These are phyloP conservation scores for Astraeus odoratus DNA, from an alignment of 768 basidiomycete genomes.

Conservation along the genomic window DNA sequence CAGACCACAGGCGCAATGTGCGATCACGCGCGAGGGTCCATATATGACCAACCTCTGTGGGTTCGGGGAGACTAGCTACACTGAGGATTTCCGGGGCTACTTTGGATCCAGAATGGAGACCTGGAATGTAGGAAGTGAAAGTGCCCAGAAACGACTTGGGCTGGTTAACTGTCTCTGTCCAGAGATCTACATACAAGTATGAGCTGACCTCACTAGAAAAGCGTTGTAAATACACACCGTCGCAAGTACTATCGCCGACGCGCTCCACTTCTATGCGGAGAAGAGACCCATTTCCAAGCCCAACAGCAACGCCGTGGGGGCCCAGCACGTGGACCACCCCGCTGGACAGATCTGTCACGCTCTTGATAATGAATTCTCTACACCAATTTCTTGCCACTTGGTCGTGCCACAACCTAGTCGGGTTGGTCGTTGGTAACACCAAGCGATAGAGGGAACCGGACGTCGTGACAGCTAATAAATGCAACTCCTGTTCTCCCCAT, in stretches of 20 bases:
- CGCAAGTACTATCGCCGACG: conserved; percentile 43
- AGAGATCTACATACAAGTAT: conserved; percentile 45
- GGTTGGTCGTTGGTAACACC: conserved; percentile 51
- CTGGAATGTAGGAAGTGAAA: conserved; percentile 58
- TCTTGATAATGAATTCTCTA: conserved; percentile 62
- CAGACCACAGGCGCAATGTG: conserved; percentile 79
- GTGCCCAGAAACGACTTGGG: conserved; percentile 62
- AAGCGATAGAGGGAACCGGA: conserved; percentile 70
- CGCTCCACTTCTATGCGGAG: conserved; percentile 64
- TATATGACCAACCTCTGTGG: conserved; percentile 64
- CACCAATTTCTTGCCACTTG: conserved; percentile 50
- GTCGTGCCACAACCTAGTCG: conserved; percentile 51
- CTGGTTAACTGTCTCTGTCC: conserved; percentile 60
- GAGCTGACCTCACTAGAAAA: conserved; percentile 4
- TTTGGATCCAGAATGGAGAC: conserved; percentile 38
- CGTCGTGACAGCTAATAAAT: conserved; percentile 62
- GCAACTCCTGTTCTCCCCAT: conserved; percentile 41
- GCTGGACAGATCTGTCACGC: conserved; percentile 34
- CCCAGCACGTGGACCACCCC: conserved; percentile 62
- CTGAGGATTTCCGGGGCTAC: conserved; percentile 59
- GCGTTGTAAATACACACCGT: conserved; percentile 43
- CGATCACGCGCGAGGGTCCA: conserved; percentile 89
- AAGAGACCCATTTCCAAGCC: conserved; percentile 53
- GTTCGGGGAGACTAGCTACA: conserved; percentile 66
- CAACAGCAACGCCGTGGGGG: conserved; percentile 57